phyloP scores from a whole-genome alignment of 2,329 filamentous ascomycete species.

The Venturiaceae sp. region DNA sequence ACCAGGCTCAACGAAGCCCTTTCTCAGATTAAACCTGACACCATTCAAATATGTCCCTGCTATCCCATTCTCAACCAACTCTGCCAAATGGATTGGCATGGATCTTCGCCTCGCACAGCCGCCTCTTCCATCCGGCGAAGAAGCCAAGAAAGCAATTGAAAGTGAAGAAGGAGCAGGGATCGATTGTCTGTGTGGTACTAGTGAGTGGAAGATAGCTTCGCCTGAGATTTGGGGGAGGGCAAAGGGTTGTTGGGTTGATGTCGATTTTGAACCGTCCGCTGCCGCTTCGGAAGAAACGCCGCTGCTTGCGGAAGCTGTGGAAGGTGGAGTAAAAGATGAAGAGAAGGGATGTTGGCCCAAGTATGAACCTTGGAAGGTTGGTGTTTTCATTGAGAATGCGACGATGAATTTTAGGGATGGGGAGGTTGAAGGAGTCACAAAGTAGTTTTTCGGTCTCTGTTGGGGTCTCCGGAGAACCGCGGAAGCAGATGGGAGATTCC shows the following conservation, averaged over 20 bases:
- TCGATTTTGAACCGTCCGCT: background rate
- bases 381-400: background rate
- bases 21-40: background rate
- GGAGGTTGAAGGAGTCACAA: no score
- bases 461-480: no score
- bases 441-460: no score
- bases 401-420: background rate
- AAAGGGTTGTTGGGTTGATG: background rate
- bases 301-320: background rate
- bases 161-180: no score
- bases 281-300: background rate
- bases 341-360: background rate
- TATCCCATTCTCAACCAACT: background rate
- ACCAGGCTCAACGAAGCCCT: background rate
- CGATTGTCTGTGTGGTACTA: background rate
- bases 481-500: no score
- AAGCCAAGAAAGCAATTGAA: background rate
- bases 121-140: background rate
- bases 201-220: background rate
- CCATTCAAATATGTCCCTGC: background rate
- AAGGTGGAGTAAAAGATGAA: background rate
- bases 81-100: background rate
- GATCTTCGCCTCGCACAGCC: background rate
- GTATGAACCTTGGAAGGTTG: background rate
- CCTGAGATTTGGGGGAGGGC: background rate